phyloP scores from a whole-genome alignment of 2,329 filamentous ascomycete genomes.

The Aureobasidium subglaciale region DNA sequence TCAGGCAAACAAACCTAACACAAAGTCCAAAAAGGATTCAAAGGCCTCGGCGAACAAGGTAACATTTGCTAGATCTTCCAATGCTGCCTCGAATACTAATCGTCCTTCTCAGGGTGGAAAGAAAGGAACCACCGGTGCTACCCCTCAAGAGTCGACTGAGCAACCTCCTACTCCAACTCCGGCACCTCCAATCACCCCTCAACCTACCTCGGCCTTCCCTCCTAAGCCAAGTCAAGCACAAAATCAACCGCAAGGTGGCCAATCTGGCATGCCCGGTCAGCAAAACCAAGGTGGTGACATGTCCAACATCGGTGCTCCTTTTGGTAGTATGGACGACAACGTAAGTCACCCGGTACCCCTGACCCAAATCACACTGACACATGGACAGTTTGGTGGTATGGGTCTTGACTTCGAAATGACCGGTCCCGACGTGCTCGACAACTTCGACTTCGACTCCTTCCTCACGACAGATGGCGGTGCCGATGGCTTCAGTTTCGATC shows the following conservation, averaged over 20 bases:
- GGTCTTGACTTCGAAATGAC: slow-evolving; percentile 39
- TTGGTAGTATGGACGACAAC: slow-evolving; percentile 34
- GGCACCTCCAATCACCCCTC: slow-evolving; percentile 42
- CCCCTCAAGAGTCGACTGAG: slow-evolving; percentile 37
- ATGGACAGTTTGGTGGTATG: slow-evolving; percentile 27
- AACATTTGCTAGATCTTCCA: background rate
- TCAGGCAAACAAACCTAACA: slow-evolving; percentile 63
- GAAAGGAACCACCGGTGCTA: slow-evolving; percentile 33
- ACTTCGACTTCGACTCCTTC: slow-evolving; percentile 63
- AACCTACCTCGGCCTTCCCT: slow-evolving; percentile 34
- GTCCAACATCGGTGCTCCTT: slow-evolving; percentile 29
- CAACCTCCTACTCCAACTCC: slow-evolving; percentile 43
- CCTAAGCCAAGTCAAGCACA: slow-evolving; percentile 28
- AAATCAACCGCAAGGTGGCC: slow-evolving; percentile 26
- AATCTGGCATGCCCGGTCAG: slow-evolving; percentile 14
- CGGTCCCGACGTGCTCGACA: slow-evolving; percentile 58
- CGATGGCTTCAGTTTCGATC: slow-evolving; percentile 31
- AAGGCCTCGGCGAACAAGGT: slow-evolving; percentile 38
- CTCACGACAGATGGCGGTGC: slow-evolving; percentile 49
- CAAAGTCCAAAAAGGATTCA: slow-evolving; percentile 65
- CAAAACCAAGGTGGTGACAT: slow-evolving; percentile 25
- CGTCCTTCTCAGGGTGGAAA: slow-evolving; percentile 25
- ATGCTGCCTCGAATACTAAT: slow-evolving; percentile 1
- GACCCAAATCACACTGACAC: background rate
- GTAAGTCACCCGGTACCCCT: slow-evolving; percentile 22